Conservation (phyloP, 1,139 yeast genomes). For the Yamadazyma trypodendri region DNA sequence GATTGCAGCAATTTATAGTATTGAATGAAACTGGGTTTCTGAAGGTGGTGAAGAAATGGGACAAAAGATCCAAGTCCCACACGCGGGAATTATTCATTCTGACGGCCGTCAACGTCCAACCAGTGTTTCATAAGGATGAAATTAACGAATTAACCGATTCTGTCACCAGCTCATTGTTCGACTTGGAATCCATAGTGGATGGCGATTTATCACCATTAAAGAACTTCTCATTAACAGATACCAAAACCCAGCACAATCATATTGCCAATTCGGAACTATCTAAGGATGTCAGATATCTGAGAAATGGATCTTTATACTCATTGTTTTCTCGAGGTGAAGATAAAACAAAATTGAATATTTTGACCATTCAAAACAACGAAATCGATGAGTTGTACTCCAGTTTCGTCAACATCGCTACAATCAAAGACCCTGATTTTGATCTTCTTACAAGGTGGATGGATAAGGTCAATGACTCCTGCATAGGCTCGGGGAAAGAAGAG, state of each 20-base stretch:
- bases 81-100: conserved; percentile 89
- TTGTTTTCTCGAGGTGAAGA: conserved; percentile 4
- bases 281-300: conserved; percentile 2
- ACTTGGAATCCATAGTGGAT: conserved; percentile 81
- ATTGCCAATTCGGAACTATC: neutral
- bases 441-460: conserved; percentile 50
- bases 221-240: conserved; percentile 13
- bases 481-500: conserved; percentile 17
- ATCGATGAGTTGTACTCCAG: conserved; percentile 68
- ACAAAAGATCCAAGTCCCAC: conserved; percentile 89
- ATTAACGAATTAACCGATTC: conserved; percentile 82
- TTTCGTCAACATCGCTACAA: conserved; percentile 59
- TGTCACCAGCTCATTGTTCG: conserved; percentile 74
- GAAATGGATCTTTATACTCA: conserved; percentile 10
- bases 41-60: conserved; percentile 96
- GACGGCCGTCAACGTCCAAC: conserved; percentile 94
- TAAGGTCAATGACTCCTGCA: conserved; percentile 37
- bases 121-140: conserved; percentile 89
- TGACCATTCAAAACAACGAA: conserved; percentile 28
- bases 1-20: conserved; percentile 90
- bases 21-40: conserved; percentile 93
- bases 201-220: conserved; percentile 50
- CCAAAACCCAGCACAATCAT: neutral
- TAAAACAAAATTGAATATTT: neutral
- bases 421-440: conserved; percentile 45